phyloP scores from a whole-genome alignment of 225 moss, liverwort and hornwort genomes.

The Rhytidiadelphus loreus region DNA sequence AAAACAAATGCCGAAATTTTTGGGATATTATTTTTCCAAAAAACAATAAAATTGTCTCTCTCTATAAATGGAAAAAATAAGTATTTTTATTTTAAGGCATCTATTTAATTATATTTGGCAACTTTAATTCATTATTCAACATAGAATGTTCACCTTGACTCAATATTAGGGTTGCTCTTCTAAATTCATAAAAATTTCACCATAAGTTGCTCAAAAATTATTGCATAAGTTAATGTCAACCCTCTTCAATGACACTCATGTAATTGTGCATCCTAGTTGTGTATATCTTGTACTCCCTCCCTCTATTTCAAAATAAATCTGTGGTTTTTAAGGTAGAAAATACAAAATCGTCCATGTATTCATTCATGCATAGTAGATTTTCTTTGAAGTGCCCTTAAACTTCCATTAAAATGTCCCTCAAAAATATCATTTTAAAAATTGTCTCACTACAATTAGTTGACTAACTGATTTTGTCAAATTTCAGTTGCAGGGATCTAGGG shows the following conservation, averaged over 20 bases:
- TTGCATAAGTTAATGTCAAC: background rate
- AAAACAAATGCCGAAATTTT: background rate
- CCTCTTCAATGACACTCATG: background rate
- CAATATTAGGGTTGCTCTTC: background rate
- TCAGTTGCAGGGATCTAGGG: too few relatives aligned
- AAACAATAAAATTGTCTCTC: too few relatives aligned
- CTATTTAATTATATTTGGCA: rapidly evolving
- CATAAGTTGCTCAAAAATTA: background rate
- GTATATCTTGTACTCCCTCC: background rate
- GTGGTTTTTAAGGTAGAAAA: background rate
- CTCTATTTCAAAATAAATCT: background rate
- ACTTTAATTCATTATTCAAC: background rate
- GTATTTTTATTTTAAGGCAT: background rate
- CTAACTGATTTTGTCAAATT: too few relatives aligned
- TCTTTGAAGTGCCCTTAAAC: too few relatives aligned
- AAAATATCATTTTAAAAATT: too few relatives aligned
- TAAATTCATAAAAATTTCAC: background rate
- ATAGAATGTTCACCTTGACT: background rate
- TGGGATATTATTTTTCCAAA: background rate
- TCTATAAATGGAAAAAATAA: too few relatives aligned
- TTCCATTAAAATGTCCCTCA: too few relatives aligned
- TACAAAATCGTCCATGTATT: too few relatives aligned
- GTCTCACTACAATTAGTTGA: too few relatives aligned
- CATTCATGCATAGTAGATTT: too few relatives aligned
- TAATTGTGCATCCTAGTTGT: background rate